Evolutionary conservation across 2,329 filamentous ascomycete genomes (phyloP).

Genomic region (Dothistroma pini): DNA sequence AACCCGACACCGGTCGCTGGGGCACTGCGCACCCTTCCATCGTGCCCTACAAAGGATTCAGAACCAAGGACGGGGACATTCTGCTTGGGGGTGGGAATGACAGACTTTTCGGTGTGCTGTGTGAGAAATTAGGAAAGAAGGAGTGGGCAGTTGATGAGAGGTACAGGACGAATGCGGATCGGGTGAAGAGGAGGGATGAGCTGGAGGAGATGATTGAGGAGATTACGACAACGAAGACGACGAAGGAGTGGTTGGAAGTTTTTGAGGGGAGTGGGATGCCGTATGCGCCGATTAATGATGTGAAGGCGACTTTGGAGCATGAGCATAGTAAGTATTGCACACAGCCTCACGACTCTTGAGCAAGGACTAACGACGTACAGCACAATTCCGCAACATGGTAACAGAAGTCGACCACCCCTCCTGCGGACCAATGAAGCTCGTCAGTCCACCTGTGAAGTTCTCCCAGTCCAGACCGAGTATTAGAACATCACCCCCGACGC

Average conservation of each 20-base stretch:
- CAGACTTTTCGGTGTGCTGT: constrained; percentile 57
- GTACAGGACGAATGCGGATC: constrained; percentile 57
- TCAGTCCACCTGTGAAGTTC: constrained; percentile 94
- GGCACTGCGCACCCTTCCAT: constrained; percentile 98
- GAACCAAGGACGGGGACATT: constrained; percentile 60
- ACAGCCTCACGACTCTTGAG: too few species aligned
- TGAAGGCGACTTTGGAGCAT: constrained; percentile 78
- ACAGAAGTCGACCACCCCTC: constrained; percentile 76
- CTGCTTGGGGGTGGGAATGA: constrained; percentile 64
- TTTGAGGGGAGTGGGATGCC: constrained; percentile 92
- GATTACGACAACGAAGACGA: constrained; percentile 72
- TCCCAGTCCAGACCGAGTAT: constrained; percentile 76
- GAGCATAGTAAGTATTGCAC: constrained; percentile 73
- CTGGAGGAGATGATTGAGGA: constrained; percentile 77
- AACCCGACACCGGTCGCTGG: constrained; percentile 87
- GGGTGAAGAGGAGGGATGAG: constrained; percentile 66
- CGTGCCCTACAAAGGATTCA: constrained; percentile 86
- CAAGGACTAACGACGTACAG: constrained; percentile 34
- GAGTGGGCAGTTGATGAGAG: constrained; percentile 57
- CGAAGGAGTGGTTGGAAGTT: constrained; percentile 78
- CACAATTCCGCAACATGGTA: constrained; percentile 79
- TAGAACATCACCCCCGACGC: constrained; percentile 71
- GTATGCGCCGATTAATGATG: constrained; percentile 90
- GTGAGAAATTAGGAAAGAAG: constrained; percentile 53
- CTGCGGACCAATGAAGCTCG: constrained; percentile 82